These are phyloP conservation scores for Anethum foeniculum DNA, from an alignment of 140 eudicot species.

Conservation along the genomic window DNA sequence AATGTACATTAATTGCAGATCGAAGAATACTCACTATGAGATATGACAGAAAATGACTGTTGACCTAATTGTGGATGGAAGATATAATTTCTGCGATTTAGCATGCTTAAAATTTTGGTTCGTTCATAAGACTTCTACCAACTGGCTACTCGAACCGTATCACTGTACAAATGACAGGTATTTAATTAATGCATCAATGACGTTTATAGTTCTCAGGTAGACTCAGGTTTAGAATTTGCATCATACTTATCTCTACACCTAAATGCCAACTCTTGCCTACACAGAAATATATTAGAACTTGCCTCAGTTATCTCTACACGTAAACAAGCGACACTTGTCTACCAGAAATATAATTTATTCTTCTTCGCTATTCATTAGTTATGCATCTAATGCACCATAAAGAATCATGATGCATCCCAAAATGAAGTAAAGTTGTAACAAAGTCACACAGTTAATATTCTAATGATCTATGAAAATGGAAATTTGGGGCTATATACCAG, in stretches of 20 bases:
- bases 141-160: neutral
- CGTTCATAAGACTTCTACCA: neutral
- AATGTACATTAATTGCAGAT: neutral
- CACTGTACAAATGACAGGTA: neutral
- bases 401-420: neutral
- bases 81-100: neutral
- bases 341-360: neutral
- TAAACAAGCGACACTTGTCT: neutral
- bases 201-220: neutral
- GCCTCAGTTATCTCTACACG: neutral
- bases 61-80: neutral
- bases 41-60: neutral
- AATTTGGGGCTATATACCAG: constrained; percentile 45
- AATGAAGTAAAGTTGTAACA: neutral
- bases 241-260: neutral
- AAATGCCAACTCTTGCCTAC: neutral
- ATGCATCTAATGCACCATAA: neutral
- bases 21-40: neutral
- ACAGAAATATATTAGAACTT: neutral
- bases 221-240: neutral
- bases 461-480: neutral
- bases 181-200: neutral
- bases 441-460: neutral
- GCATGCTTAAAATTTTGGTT: neutral
- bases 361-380: neutral